Percentiles rank a stretch among this genome's conserved stretches.
Evolutionary conservation across 192 early-diverging fungal species (phyloP).

Genomic region (Phlyctochytrium arcticum): DNA sequence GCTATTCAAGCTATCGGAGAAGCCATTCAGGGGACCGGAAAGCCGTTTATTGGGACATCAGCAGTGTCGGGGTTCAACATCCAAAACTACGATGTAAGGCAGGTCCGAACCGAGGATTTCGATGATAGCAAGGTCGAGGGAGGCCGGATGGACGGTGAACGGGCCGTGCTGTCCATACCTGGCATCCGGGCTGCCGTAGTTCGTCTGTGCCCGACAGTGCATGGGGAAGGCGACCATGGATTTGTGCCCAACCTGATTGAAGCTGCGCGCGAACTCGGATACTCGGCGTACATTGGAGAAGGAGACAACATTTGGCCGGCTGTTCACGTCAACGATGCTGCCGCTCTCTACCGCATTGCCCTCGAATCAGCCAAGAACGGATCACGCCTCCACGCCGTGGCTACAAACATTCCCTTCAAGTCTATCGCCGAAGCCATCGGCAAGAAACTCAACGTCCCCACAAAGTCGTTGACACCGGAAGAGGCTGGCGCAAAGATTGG

Average conservation of each 20-base stretch:
- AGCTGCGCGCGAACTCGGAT: background rate
- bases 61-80: background rate
- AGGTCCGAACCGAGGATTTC: background rate
- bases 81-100: background rate
- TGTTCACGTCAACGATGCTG: conserved; percentile 8
- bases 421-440: background rate
- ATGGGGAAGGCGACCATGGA: background rate
- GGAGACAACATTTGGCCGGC: conserved; percentile 3
- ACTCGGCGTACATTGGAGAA: background rate
- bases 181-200: no score
- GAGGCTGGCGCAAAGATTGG: conserved; percentile 3
- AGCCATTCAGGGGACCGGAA: background rate
- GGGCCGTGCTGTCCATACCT: background rate
- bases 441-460: conserved; percentile 14
- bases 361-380: background rate
- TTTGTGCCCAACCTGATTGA: conserved; percentile 1
- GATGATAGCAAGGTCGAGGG: background rate
- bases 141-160: background rate
- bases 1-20: conserved; percentile 1
- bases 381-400: background rate
- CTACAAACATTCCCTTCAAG: background rate
- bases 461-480: conserved; percentile 1
- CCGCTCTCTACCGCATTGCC: background rate
- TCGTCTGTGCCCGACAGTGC: no score
- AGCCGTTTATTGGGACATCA: conserved; percentile 1